phyloP scores from a whole-genome alignment of 805 yeast genomes.

The Wickerhamomyces xylosicus region DNA sequence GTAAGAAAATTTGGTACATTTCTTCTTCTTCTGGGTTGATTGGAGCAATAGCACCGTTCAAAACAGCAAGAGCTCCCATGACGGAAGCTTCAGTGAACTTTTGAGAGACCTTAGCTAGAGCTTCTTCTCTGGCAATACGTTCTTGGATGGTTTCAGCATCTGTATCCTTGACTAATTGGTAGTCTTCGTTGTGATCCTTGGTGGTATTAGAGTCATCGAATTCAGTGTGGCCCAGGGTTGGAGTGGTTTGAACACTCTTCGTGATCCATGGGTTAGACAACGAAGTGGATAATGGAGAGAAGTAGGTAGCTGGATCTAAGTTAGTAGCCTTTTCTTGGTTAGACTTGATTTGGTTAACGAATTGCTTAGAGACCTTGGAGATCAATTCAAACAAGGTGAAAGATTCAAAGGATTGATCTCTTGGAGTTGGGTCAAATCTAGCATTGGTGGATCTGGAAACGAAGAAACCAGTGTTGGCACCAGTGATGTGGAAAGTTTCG shows the following conservation, averaged over 20 bases:
- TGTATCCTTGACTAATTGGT: conserved; percentile 72
- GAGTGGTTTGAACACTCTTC: conserved; percentile 10
- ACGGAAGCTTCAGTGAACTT: conserved; percentile 74
- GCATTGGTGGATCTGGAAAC: conserved; percentile 59
- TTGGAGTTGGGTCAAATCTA: conserved; percentile 58
- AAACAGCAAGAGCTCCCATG: conserved; percentile 68
- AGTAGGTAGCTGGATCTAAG: conserved; percentile 42
- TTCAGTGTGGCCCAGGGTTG: conserved; percentile 22
- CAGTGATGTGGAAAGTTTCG: conserved; percentile 69
- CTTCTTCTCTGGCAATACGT: conserved; percentile 64
- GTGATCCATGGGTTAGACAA: conserved; percentile 71
- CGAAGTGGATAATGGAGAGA: conserved; percentile 50
- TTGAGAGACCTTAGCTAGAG: conserved; percentile 57
- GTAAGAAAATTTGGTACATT: conserved; percentile 55
- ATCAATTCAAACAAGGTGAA: conserved; percentile 51
- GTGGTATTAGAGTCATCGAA: conserved; percentile 18
- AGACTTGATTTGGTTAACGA: conserved; percentile 38
- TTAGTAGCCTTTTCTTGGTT: conserved; percentile 37
- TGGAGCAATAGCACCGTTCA: conserved; percentile 64
- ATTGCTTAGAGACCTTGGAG: conserved; percentile 53
- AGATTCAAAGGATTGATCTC: conserved; percentile 19
- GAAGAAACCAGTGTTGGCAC: conserved; percentile 70
- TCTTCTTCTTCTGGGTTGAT: conserved; percentile 69
- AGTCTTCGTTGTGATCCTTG: conserved; percentile 89
- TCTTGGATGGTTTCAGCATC: conserved; percentile 49